Percentiles rank a stretch among this genome's conserved stretches.
phyloP scores from a whole-genome alignment of 2,329 filamentous ascomycete species.

The Conoideocrella luteorostrata region DNA sequence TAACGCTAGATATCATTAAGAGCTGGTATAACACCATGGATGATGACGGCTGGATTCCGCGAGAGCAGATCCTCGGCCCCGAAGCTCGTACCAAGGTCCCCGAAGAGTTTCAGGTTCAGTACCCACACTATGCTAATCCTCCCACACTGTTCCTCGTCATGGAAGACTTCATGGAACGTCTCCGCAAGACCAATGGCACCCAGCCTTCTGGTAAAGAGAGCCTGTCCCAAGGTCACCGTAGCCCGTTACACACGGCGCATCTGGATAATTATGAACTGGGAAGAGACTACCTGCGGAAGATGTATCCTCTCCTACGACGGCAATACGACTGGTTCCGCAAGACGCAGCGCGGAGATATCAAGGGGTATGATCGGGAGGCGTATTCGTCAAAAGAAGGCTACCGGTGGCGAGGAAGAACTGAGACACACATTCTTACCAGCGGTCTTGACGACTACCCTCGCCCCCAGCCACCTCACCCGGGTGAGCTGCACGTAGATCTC shows the following conservation, averaged over 20 bases:
- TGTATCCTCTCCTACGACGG: conserved; percentile 81
- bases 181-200: conserved; percentile 51
- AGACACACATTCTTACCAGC: conserved; percentile 82
- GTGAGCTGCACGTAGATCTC: conserved; percentile 90
- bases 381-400: conserved; percentile 90
- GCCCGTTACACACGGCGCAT: conserved; percentile 52
- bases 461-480: conserved; percentile 86
- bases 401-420: conserved; percentile 86
- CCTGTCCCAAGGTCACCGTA: conserved; percentile 33
- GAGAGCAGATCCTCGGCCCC: conserved; percentile 86
- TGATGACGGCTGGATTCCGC: conserved; percentile 92
- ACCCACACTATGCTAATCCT: conserved; percentile 95
- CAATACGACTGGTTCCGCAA: conserved; percentile 94
- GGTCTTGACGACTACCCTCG: conserved; percentile 96
- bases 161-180: conserved; percentile 74
- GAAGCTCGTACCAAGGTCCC: conserved; percentile 96
- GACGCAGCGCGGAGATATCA: conserved; percentile 85
- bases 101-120: conserved; percentile 86
- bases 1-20: conserved; percentile 79
- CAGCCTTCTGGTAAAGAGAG: conserved; percentile 35
- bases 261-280: conserved; percentile 62
- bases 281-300: conserved; percentile 62
- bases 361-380: conserved; percentile 81
- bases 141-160: conserved; percentile 90
- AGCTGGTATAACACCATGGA: conserved; percentile 98